Base-by-base conservation (phyloP, 169 alveolate species). In the Plasmodium falciparum region DNA sequence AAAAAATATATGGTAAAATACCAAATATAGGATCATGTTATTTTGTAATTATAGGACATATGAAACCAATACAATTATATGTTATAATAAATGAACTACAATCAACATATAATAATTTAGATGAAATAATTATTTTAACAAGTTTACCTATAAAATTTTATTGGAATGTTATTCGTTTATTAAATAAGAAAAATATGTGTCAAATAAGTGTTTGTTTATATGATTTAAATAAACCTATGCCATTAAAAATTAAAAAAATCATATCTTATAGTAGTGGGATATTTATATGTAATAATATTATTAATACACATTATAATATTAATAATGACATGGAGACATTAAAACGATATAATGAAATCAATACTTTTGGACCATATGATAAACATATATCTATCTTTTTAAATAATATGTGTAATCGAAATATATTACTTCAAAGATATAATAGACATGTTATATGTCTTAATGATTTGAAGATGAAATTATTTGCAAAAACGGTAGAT, bases 41-140 rank as follows among this genome's bases (percentile, higher is more conserved):
- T 29, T 86, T 86, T 86, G 92, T 86, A 2, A 86, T 86, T 5
- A 86, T 86, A 61, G 92, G 92, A 3, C 86, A 86, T 39, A 72
- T 86, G 5, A 86, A 86, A 54, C 92, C 92, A 8, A 70, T 70
- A 3, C 63, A 86, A 47, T 45, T 86, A 20, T 86, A 71, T 61
- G 71, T 72, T 2, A 86, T 86, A 12, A 61, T 86, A 15, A 86
- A 59, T 24, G 92, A 86, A 24, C 62, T 86, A 61, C 88, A 71
- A 29, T 47, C 67, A 13, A 47, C 73, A n/a, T 72, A 86, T 45
- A 72, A 61, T 7, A 86, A 73, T 20, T 49, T 86, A 3, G 92
- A 86, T 59, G 92, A 86, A 49, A 72, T 86, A 12, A 72, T 86
- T 33, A 71, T 86, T 29, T 62, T 86, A 72, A 86, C 92, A 15